These are phyloP conservation scores for Sophora flavescens DNA, from an alignment of 306 rosid species.

Conservation along the genomic window DNA sequence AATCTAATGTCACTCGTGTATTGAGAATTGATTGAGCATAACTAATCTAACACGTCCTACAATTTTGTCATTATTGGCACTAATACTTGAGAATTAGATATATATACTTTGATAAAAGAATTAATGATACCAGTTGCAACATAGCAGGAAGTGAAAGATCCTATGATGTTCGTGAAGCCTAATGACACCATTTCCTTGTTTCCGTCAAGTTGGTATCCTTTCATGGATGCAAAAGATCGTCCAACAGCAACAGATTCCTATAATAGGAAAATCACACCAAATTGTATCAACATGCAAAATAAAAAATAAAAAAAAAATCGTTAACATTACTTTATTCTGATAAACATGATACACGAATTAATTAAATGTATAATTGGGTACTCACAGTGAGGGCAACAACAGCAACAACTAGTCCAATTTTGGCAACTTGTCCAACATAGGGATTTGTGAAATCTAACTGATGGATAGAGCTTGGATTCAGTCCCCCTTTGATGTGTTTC, in stretches of 20 bases:
- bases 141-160: slow-evolving; percentile 92
- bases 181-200: slow-evolving; percentile 90
- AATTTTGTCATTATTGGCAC: not conserved
- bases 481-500: slow-evolving; percentile 77
- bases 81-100: slow-evolving; percentile 4
- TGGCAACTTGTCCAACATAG: slow-evolving; percentile 57
- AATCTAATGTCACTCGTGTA: no score
- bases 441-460: slow-evolving; percentile 59
- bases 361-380: not conserved
- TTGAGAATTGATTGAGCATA: not conserved
- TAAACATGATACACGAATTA: no score
- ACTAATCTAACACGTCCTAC: not conserved
- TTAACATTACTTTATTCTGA: no score
- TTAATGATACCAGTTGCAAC: slow-evolving; percentile 78
- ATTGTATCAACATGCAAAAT: not conserved
- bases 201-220: slow-evolving; percentile 82
- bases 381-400: slow-evolving; percentile 78
- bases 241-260: slow-evolving; percentile 96
- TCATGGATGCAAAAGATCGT: slow-evolving; percentile 77
- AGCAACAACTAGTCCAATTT: slow-evolving; percentile 72
- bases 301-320: not conserved
- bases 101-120: not conserved
- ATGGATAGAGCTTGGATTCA: slow-evolving; percentile 80
- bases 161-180: slow-evolving; percentile 82
- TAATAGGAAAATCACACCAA: slow-evolving; percentile 27